A percentile compares a stretch with the other conserved stretches of the same genome.
Evolutionary conservation across 805 yeast genomes (phyloP).

Genomic region (Peterozyma toletana): DNA sequence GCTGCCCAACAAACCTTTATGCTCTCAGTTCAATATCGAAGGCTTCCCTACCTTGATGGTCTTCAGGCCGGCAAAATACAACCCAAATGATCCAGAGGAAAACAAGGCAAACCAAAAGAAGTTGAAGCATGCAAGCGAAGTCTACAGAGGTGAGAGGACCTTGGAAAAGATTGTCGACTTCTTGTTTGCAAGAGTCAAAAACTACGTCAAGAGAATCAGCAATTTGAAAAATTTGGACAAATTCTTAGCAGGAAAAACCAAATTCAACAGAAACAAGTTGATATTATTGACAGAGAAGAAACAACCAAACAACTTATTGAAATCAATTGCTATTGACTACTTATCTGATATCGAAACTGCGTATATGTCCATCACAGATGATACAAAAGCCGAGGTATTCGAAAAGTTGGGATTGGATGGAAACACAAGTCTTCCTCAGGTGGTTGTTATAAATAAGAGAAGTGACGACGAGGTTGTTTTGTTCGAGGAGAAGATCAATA

Average conservation of each 20-base stretch:
- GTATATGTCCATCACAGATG: slow-evolving; percentile 25
- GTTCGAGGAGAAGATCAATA: slow-evolving; percentile 24
- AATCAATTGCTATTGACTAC: slow-evolving; percentile 66
- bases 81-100: slow-evolving; percentile 9
- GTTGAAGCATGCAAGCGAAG: slow-evolving; percentile 42
- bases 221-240: slow-evolving; percentile 23
- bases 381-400: slow-evolving; percentile 16
- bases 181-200: slow-evolving; percentile 52
- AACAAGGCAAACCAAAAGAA: slow-evolving; percentile 11
- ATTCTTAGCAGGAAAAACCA: slow-evolving; percentile 13
- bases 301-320: slow-evolving; percentile 46
- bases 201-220: slow-evolving; percentile 50
- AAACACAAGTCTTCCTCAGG: slow-evolving; percentile 14
- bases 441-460: slow-evolving; percentile 14
- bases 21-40: slow-evolving; percentile 54
- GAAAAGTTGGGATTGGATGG: slow-evolving; percentile 3
- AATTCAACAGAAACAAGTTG: slow-evolving; percentile 26
- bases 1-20: slow-evolving; percentile 56
- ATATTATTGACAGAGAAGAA: slow-evolving; percentile 47
- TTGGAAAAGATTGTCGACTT: slow-evolving; percentile 47
- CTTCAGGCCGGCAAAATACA: slow-evolving; percentile 72
- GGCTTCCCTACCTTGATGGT: slow-evolving; percentile 84
- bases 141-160: slow-evolving; percentile 55
- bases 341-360: slow-evolving; percentile 43
- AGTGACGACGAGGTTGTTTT: slow-evolving; percentile 10